These are phyloP conservation scores for Coemansia furcata DNA, from an alignment of 192 early-diverging fungal species.

Conservation along the genomic window DNA sequence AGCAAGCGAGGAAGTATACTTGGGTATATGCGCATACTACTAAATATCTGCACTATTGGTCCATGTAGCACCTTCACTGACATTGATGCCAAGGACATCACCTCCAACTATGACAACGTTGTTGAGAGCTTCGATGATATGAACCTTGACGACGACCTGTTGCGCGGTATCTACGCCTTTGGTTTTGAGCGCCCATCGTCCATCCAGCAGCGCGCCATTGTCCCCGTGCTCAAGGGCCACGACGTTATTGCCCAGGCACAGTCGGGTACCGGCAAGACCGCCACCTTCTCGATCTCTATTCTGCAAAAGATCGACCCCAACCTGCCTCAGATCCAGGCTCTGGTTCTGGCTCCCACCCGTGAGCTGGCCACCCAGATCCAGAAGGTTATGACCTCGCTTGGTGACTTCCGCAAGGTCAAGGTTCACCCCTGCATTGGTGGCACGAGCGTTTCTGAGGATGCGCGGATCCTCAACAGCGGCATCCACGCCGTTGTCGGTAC, in stretches of 20 bases:
- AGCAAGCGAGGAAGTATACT: background rate
- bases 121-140: conserved; percentile 97
- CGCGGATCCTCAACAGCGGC: conserved; percentile 73
- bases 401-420: conserved; percentile 92
- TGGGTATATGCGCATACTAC: background rate
- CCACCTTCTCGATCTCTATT: conserved; percentile 99
- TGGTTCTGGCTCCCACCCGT: conserved; percentile 96
- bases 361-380: conserved; percentile 99
- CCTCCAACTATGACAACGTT: conserved; percentile 95
- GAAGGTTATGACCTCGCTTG: conserved; percentile 91
- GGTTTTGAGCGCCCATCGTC: conserved; percentile 97
- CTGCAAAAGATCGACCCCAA: conserved; percentile 87
- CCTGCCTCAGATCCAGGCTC: conserved; percentile 83
- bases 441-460: conserved; percentile 90
- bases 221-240: conserved; percentile 90
- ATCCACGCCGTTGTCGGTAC: conserved; percentile 96
- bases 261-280: conserved; percentile 99
- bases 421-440: conserved; percentile 98
- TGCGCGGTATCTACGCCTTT: conserved; percentile 98
- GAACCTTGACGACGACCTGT: conserved; percentile 83
- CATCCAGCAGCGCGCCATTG: conserved; percentile 96
- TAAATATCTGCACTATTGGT: background rate
- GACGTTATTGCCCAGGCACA: conserved; percentile 99
- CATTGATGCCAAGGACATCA: conserved; percentile 49
- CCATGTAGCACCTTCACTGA: conserved; percentile 20